A percentile compares a stretch with the other conserved stretches of the same genome.
Conservation (phyloP, 192 early-diverging fungal species). For the Mortierella alpina region DNA sequence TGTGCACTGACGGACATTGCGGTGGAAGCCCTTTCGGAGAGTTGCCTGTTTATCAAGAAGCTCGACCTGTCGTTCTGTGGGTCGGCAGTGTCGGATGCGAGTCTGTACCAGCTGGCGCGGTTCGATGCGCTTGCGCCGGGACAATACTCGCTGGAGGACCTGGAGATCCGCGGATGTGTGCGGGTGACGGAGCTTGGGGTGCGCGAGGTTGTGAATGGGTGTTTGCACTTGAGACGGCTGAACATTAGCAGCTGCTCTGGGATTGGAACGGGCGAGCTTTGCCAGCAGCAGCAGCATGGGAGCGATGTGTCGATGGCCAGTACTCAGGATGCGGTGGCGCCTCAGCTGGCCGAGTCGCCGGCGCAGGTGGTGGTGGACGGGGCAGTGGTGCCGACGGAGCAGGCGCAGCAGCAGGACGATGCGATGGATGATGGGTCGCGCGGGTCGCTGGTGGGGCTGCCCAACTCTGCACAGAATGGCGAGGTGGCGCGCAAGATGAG, state of each 20-base stretch:
- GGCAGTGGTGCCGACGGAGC: background rate
- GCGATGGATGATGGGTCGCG: background rate
- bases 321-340: no score
- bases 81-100: conserved; percentile 74
- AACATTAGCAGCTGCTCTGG: conserved; percentile 56
- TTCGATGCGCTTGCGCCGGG: conserved; percentile 44
- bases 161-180: conserved; percentile 68
- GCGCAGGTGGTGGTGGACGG: no score
- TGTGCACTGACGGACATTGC: conserved; percentile 77
- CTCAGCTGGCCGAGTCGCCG: no score
- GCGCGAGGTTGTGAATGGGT: conserved; percentile 34
- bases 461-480: background rate
- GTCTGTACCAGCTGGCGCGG: conserved; percentile 56
- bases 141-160: conserved; percentile 45
- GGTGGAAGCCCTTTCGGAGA: conserved; percentile 49
- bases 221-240: conserved; percentile 33
- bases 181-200: conserved; percentile 59
- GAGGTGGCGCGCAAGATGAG: conserved; percentile 35
- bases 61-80: conserved; percentile 81
- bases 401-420: background rate
- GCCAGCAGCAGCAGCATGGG: background rate
- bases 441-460: background rate
- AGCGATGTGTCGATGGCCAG: background rate
- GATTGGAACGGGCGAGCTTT: conserved; percentile 25
- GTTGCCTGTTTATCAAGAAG: conserved; percentile 58